Conservation (phyloP, 1,139 yeast species). For the Saccharomycopsis crataegensis region DNA sequence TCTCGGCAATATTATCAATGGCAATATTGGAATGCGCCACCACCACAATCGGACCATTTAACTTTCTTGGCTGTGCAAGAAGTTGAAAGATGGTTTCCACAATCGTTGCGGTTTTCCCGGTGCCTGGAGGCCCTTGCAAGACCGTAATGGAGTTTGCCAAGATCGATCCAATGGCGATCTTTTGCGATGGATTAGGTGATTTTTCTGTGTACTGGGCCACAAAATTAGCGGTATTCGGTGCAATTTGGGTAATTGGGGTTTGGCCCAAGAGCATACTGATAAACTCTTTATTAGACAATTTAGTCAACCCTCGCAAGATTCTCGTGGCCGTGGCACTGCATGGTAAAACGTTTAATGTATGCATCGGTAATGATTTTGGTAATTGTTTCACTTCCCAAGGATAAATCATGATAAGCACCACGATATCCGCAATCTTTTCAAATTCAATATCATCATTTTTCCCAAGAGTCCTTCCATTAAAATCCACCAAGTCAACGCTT, state of each 20-base stretch:
- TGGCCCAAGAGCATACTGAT: background rate
- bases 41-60: slow-evolving; percentile 57
- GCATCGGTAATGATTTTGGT: background rate
- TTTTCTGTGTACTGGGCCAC: too few species aligned
- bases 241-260: background rate
- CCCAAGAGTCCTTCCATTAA: background rate
- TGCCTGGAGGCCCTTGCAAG: slow-evolving; percentile 97
- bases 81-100: slow-evolving; percentile 68
- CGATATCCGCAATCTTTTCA: background rate
- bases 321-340: background rate
- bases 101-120: slow-evolving; percentile 97
- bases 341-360: background rate
- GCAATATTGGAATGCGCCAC: slow-evolving; percentile 97
- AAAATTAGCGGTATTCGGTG: slow-evolving; percentile 37
- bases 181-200: slow-evolving; percentile 78
- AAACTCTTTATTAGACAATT: background rate
- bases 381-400: background rate
- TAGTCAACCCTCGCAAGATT: background rate
- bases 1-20: slow-evolving; percentile 80
- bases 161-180: slow-evolving; percentile 76
- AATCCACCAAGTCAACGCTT: background rate
- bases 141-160: slow-evolving; percentile 69
- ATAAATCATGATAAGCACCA: background rate
- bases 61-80: slow-evolving; percentile 28
- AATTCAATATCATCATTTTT: background rate